Base-by-base conservation (phyloP, 2,329 filamentous ascomycete species). In the Meredithiella fracta region DNA sequence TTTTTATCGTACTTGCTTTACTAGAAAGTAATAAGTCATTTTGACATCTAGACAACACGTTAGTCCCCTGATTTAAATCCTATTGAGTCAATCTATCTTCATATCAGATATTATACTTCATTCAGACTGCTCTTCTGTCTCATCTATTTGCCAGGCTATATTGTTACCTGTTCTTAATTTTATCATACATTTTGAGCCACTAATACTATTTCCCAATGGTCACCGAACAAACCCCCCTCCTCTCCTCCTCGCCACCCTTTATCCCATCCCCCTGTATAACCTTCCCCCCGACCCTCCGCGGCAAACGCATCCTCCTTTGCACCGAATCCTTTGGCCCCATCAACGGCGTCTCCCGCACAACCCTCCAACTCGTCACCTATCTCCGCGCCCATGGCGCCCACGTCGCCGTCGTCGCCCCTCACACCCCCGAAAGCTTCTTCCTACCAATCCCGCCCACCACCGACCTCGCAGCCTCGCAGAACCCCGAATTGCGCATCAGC, bases 291-390 rank as follows among this genome's bases (percentile, higher is more conserved):
- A 63, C 69, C 7, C 71, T 85, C n/a, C 67, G 70, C 38, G 79
- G 78, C 8, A 82, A 79, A 65, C 76, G 75, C 60, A 73, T 86
- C 59, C 67, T 86, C 6, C 73, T 86, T 6, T 83, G 81, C 59
- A 85, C 82, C 14, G 83, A 86, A 64, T 85, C 81, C 0, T 82
- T 85, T 58, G 82, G 82, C 2, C 82, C 82, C 0, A 79, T 86
- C 64, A 86, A 86, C 63, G 82, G 83, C n/a, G 82, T 86, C 49
- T 83, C 79, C 62, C 74, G 81, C 59, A 86, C 82, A 3, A 86
- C 83, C 0, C 70, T 81, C 61, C 84, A 80, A 71, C 73, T 86
- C 53, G 78, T 86, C 55, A 77, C 80, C 64, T 82, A 85, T 61
- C 70, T 86, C 20, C 75, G 80, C 56, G 69, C 69, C n/a, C 70